These are phyloP conservation scores for Ustulina deusta DNA, from an alignment of 2,329 filamentous ascomycete genomes.

Conservation along the genomic window DNA sequence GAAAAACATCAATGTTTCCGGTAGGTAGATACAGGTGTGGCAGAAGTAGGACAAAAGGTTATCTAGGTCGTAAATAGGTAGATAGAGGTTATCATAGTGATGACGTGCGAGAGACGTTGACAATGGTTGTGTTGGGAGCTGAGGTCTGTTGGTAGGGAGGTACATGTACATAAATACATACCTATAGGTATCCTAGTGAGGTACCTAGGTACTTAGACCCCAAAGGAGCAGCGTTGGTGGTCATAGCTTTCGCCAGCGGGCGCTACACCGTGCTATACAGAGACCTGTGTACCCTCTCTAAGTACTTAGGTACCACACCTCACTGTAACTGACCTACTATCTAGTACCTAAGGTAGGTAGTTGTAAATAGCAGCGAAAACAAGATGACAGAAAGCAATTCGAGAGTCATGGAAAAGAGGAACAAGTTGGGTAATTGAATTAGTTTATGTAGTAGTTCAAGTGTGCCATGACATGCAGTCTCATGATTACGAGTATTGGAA, in stretches of 20 bases:
- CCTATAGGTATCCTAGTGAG: not conserved
- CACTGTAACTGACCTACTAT: too few relatives aligned
- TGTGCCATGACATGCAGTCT: not conserved
- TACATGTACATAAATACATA: too few relatives aligned
- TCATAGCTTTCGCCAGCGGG: not conserved
- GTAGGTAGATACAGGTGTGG: constrained; percentile 18
- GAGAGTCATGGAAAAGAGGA: not conserved
- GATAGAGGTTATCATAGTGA: too few relatives aligned
- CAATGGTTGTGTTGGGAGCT: too few relatives aligned
- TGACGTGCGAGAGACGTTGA: not conserved
- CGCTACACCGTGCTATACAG: not conserved
- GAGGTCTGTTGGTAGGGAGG: too few relatives aligned
- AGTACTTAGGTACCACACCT: not conserved
- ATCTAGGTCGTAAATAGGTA: not conserved
- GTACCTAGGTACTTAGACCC: not conserved
- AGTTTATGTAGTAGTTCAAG: not conserved
- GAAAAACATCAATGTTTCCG: constrained; percentile 14
- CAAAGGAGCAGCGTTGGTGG: not conserved
- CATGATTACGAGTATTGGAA: not conserved
- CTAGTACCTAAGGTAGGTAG: too few relatives aligned
- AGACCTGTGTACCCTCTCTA: too few relatives aligned
- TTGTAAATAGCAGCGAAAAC: not conserved
- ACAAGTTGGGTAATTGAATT: not conserved
- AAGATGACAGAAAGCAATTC: not conserved
- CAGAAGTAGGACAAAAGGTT: not conserved